A percentile compares a stretch with the other conserved stretches of the same genome.
phyloP scores from a whole-genome alignment of 177 flowering plant genomes.

The Vitis hybrid region DNA sequence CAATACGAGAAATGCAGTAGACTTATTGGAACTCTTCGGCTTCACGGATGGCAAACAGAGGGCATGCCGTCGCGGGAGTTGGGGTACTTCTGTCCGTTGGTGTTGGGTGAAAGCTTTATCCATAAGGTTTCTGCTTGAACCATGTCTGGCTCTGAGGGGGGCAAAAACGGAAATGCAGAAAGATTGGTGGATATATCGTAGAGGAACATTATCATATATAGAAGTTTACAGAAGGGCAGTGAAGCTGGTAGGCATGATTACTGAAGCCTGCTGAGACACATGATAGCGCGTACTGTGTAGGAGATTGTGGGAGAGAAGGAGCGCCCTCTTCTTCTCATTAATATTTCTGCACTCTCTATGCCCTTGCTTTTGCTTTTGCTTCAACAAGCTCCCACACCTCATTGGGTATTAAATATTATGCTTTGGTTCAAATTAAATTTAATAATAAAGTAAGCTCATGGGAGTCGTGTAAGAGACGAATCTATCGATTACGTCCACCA shows the following conservation, averaged over 20 bases:
- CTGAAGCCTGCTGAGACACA: conserved; percentile 34
- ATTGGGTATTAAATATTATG: neutral
- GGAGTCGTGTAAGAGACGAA: conserved; percentile 20
- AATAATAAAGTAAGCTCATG: conserved; percentile 13
- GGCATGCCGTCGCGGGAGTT: conserved; percentile 18
- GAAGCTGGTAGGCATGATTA: conserved; percentile 24
- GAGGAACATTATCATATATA: conserved; percentile 1
- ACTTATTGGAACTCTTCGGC: conserved; percentile 2
- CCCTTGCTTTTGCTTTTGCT: conserved; percentile 10
- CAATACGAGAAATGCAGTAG: conserved; percentile 23
- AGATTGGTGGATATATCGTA: neutral
- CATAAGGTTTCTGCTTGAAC: conserved; percentile 24
- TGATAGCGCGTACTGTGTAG: conserved; percentile 17
- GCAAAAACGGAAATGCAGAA: conserved; percentile 3
- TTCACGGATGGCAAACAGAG: conserved; percentile 24
- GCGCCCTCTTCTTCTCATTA: conserved; percentile 4
- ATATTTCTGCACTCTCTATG: neutral
- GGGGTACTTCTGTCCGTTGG: conserved; percentile 19
- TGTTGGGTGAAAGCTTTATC: conserved; percentile 31
- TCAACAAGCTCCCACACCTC: conserved; percentile 13
- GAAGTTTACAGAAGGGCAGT: conserved; percentile 3
- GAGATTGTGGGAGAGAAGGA: conserved; percentile 10
- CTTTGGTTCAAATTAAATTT: neutral
- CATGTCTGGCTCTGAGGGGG: conserved; percentile 27
- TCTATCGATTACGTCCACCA: conserved; percentile 4